Evolutionary conservation across 2,329 filamentous ascomycete genomes (phyloP).

Genomic region (Tolypocladium inflatum): DNA sequence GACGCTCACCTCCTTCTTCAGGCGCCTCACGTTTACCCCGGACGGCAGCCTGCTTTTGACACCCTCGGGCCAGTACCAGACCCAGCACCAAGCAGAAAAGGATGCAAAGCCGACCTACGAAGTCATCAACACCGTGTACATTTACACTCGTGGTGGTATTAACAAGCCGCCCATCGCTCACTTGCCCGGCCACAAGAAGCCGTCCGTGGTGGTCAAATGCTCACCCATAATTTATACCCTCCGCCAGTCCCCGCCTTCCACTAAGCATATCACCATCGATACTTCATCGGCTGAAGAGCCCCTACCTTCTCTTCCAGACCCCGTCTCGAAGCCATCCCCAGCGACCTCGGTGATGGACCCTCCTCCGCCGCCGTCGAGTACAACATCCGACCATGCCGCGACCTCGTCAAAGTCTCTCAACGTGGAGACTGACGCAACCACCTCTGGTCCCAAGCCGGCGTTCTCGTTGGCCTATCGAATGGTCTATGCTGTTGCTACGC

Average conservation of each 20-base stretch:
- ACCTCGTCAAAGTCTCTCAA: slow-evolving; percentile 41
- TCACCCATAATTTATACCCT: slow-evolving; percentile 84
- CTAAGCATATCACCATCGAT: slow-evolving; percentile 88
- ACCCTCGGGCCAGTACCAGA: slow-evolving; percentile 90
- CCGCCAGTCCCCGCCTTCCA: slow-evolving; percentile 56
- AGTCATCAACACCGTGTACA: slow-evolving; percentile 93
- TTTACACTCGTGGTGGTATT: slow-evolving; percentile 91
- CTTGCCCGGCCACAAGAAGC: slow-evolving; percentile 94
- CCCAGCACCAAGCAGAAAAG: slow-evolving; percentile 54
- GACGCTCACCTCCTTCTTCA: slow-evolving; percentile 93
- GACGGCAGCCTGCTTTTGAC: slow-evolving; percentile 92
- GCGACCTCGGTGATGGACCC: slow-evolving; percentile 68
- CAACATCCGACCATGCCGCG: slow-evolving; percentile 34
- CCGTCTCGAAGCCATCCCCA: slow-evolving; percentile 54
- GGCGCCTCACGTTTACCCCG: slow-evolving; percentile 85
- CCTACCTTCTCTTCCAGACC: slow-evolving; percentile 76
- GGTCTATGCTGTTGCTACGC: slow-evolving; percentile 92
- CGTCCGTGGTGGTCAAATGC: slow-evolving; percentile 89
- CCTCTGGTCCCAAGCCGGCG: slow-evolving; percentile 55
- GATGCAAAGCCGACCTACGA: slow-evolving; percentile 72
- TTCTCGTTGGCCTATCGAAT: slow-evolving; percentile 88
- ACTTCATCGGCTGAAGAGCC: slow-evolving; percentile 80
- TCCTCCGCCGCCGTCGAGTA: slow-evolving; percentile 54
- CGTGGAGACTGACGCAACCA: slow-evolving; percentile 35
- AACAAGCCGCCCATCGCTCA: slow-evolving; percentile 95